These are phyloP conservation scores for Nitzschia sp. DNA, from an alignment of 108 stramenopile genomes.

Conservation along the genomic window DNA sequence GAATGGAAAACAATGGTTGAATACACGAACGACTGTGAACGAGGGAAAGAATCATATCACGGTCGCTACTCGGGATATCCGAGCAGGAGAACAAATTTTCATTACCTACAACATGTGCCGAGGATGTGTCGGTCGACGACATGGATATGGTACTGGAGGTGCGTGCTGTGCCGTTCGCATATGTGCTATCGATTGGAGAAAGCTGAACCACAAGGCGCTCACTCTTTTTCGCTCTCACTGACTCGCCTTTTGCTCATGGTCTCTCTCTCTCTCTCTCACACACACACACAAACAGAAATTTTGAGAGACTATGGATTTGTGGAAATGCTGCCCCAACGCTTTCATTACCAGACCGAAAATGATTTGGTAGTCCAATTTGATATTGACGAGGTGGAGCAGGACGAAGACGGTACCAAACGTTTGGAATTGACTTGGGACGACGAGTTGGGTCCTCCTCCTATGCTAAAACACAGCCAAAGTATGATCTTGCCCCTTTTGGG, in stretches of 20 bases:
- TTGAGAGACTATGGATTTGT: slow-evolving; percentile 76
- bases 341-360: slow-evolving; percentile 36
- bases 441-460: background rate
- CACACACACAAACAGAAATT: slow-evolving; percentile 65
- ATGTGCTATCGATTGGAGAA: too few species aligned
- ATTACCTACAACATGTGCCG: slow-evolving; percentile 57
- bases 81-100: slow-evolving; percentile 57
- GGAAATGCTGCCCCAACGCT: slow-evolving; percentile 69
- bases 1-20: slow-evolving; percentile 37
- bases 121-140: slow-evolving; percentile 32
- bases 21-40: background rate
- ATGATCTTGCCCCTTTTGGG: background rate
- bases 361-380: slow-evolving; percentile 23
- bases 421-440: background rate
- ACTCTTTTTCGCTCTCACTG: background rate
- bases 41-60: slow-evolving; percentile 21
- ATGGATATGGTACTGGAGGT: slow-evolving; percentile 47
- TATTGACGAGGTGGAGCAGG: slow-evolving; percentile 16
- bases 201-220: too few species aligned
- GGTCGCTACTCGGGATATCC: slow-evolving; percentile 37
- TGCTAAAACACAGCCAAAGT: background rate
- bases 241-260: background rate
- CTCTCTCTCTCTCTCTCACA: too few species aligned
- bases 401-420: background rate
- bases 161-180: background rate